A percentile compares a stretch with the other conserved stretches of the same genome.
These are phyloP conservation scores for Coniella lustricola DNA, from an alignment of 2,329 filamentous ascomycete species.

Conservation along the genomic window DNA sequence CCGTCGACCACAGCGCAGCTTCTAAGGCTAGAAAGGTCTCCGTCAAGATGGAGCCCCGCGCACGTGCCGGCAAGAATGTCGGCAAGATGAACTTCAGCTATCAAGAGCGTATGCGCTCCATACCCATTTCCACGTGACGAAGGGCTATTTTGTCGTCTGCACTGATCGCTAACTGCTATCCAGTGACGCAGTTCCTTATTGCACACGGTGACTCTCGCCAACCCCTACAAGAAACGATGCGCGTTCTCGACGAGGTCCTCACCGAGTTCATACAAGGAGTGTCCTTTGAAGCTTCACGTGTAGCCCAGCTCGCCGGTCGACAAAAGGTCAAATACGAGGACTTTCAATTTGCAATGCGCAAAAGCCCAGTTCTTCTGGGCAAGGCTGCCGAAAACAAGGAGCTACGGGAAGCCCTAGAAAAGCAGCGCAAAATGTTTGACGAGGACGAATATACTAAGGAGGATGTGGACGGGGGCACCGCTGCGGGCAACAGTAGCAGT, in stretches of 20 bases:
- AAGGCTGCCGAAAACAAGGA: constrained; percentile 84
- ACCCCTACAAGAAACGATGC: constrained; percentile 76
- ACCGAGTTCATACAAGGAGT: constrained; percentile 95
- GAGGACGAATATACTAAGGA: constrained; percentile 44
- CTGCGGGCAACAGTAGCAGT: background rate
- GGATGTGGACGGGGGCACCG: background rate
- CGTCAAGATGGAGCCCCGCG: constrained; percentile 64
- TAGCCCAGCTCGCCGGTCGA: constrained; percentile 77
- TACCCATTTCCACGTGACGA: background rate
- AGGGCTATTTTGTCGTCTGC: background rate
- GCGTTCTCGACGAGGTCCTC: constrained; percentile 87
- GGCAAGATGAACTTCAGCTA: constrained; percentile 74
- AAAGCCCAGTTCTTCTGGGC: constrained; percentile 78
- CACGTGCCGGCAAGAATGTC: constrained; percentile 71
- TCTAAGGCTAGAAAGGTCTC: background rate
- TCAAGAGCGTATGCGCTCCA: constrained; percentile 54
- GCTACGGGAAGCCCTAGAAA: constrained; percentile 81
- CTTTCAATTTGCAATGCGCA: constrained; percentile 87
- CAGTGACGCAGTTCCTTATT: constrained; percentile 69
- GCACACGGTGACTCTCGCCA: constrained; percentile 72
- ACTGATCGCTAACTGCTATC: background rate
- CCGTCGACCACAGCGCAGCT: too few species aligned
- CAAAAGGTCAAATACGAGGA: constrained; percentile 98
- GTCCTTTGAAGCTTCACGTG: constrained; percentile 80
- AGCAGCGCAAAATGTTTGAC: constrained; percentile 69